A percentile compares a stretch with the other conserved stretches of the same genome.
Conservation (phyloP, 2,329 filamentous ascomycete species). For the Ceratocystis colombiana region DNA sequence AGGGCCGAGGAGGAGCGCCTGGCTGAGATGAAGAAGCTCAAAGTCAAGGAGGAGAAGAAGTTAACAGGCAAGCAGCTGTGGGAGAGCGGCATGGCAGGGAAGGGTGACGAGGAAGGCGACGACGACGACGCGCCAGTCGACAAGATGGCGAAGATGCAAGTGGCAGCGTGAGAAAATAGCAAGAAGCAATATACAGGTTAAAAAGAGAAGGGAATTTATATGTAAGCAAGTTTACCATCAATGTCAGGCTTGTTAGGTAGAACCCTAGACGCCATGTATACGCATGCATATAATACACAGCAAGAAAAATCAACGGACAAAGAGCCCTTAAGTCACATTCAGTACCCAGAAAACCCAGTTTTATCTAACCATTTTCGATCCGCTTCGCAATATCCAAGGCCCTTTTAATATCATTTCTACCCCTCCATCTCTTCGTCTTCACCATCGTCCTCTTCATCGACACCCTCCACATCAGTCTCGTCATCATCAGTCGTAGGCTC, state of each 20-base stretch:
- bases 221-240: constrained; percentile 2
- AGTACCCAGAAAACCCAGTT: constrained; percentile 9
- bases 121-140: constrained; percentile 49
- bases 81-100: constrained; percentile 62
- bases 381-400: not conserved
- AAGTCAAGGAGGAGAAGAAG: constrained; percentile 57
- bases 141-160: constrained; percentile 60
- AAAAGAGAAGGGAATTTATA: constrained; percentile 15
- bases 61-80: constrained; percentile 67
- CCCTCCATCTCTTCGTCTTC: constrained; percentile 51
- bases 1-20: constrained; percentile 64
- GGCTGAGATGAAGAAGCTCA: constrained; percentile 70
- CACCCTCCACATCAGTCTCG: constrained; percentile 44
- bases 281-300: not conserved
- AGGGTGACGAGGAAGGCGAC: constrained; percentile 56
- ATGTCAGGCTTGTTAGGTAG: not conserved
- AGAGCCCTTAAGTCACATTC: constrained; percentile 8
- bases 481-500: constrained; percentile 47
- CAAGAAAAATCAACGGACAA: not conserved
- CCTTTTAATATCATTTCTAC: constrained; percentile 24
- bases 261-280: not conserved
- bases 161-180: constrained; percentile 40
- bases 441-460: constrained; percentile 41
- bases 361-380: constrained; percentile 19
- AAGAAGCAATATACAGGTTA: not conserved